Percentiles rank a stretch among this genome's conserved stretches.
Evolutionary conservation across 495 filamentous ascomycete species (phyloP).

Genomic region (Amniculicola lignicola): DNA sequence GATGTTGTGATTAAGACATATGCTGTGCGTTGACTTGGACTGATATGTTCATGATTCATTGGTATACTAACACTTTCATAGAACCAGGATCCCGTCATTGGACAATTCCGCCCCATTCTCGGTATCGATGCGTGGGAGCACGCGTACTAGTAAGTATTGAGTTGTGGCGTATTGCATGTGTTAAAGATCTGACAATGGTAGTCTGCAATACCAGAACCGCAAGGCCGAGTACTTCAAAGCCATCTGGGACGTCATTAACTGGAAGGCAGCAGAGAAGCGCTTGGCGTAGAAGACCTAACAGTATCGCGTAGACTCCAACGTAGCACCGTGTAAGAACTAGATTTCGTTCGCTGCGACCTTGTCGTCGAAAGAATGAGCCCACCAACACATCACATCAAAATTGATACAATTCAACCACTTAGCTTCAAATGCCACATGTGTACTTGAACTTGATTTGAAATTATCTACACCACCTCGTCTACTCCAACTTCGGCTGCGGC

Average conservation of each 20-base stretch:
- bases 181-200: slow-evolving; percentile 38
- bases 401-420: too few species aligned
- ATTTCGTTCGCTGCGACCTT: too few species aligned
- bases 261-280: slow-evolving; percentile 88
- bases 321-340: too few species aligned
- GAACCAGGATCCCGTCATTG: slow-evolving; percentile 93
- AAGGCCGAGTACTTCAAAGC: slow-evolving; percentile 98
- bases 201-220: slow-evolving; percentile 95
- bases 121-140: slow-evolving; percentile 99
- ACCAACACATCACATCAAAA: too few species aligned
- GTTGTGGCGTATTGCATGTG: background rate
- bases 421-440: too few species aligned
- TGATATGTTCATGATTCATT: background rate
- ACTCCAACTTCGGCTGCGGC: slow-evolving; percentile 30
- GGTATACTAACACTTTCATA: slow-evolving; percentile 28
- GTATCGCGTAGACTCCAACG: too few species aligned
- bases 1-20: slow-evolving; percentile 72
- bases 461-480: too few species aligned
- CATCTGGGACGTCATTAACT: slow-evolving; percentile 98
- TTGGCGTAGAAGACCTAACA: slow-evolving; percentile 60
- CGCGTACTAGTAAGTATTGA: slow-evolving; percentile 61
- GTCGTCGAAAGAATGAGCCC: too few species aligned
- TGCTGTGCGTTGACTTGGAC: slow-evolving; percentile 49
- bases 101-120: slow-evolving; percentile 78
- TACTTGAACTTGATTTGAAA: too few species aligned